Evolutionary conservation across 192 early-diverging fungal species (phyloP).

Genomic region (Chytriomyces sp.): DNA sequence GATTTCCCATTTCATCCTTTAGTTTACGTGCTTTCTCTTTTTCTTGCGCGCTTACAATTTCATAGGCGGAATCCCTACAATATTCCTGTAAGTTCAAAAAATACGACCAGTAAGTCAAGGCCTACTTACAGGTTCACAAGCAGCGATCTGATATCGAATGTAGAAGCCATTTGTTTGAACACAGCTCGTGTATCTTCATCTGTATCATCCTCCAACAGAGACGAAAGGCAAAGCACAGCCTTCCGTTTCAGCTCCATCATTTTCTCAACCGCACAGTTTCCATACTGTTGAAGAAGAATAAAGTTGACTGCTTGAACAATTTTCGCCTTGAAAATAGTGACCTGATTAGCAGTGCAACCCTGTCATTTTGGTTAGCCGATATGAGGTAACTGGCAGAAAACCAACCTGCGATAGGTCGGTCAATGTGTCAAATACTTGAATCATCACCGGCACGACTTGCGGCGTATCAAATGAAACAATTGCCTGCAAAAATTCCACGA

Average conservation of each 20-base stretch:
- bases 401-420: slow-evolving; percentile 41
- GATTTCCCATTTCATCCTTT: slow-evolving; percentile 8
- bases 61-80: slow-evolving; percentile 1
- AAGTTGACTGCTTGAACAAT: slow-evolving; percentile 38
- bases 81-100: not conserved
- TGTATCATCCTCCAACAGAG: slow-evolving; percentile 39
- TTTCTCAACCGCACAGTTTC: not conserved
- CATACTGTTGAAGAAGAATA: slow-evolving; percentile 21
- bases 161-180: slow-evolving; percentile 33
- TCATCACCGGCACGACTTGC: slow-evolving; percentile 30
- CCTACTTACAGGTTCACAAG: slow-evolving; percentile 32
- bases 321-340: slow-evolving; percentile 41
- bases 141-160: slow-evolving; percentile 26
- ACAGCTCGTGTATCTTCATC: slow-evolving; percentile 29
- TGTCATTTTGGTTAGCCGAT: not conserved
- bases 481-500: slow-evolving; percentile 40
- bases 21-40: not conserved
- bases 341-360: slow-evolving; percentile 42
- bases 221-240: slow-evolving; percentile 30
- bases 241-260: slow-evolving; percentile 33
- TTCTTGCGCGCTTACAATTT: not conserved
- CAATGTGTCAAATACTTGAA: slow-evolving; percentile 47
- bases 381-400: not conserved
- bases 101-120: not conserved
- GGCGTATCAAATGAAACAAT: slow-evolving; percentile 24